Conservation (phyloP, 148 eudicot genomes). For the Drosera capensis region DNA sequence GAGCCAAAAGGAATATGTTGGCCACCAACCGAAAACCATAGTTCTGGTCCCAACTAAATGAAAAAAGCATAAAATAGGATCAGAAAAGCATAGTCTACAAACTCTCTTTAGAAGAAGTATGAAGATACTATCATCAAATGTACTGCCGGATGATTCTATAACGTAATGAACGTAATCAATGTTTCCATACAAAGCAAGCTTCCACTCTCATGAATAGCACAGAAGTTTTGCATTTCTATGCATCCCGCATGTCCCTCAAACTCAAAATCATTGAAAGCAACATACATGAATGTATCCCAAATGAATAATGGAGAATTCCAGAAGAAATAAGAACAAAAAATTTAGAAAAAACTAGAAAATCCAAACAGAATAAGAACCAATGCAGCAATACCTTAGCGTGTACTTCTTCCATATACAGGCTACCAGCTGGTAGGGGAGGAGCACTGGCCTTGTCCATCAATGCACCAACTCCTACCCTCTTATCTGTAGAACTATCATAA, state of each 20-base stretch:
- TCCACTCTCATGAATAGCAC: not conserved
- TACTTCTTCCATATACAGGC: conserved; percentile 93
- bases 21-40: conserved; percentile 72
- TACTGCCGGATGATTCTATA: too few relatives aligned
- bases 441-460: conserved; percentile 65
- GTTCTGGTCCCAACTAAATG: conserved; percentile 69
- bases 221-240: too few relatives aligned
- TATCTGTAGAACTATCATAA: conserved; percentile 67
- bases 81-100: not conserved
- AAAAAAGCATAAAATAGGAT: conserved; percentile 6
- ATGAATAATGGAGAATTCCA: too few relatives aligned
- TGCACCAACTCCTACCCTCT: conserved; percentile 86
- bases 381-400: conserved; percentile 67
- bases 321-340: too few relatives aligned
- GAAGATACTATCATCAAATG: not conserved
- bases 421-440: conserved; percentile 69
- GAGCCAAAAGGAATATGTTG: conserved; percentile 95
- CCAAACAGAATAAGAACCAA: conserved; percentile 5
- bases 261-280: too few relatives aligned
- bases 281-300: too few relatives aligned
- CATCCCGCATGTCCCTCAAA: too few relatives aligned
- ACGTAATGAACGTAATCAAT: too few relatives aligned
- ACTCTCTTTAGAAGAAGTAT: not conserved
- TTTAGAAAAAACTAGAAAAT: too few relatives aligned
- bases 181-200: not conserved